These are phyloP conservation scores for Paracamarosporium sp. DNA, from an alignment of 2,329 filamentous ascomycete species.

Conservation along the genomic window DNA sequence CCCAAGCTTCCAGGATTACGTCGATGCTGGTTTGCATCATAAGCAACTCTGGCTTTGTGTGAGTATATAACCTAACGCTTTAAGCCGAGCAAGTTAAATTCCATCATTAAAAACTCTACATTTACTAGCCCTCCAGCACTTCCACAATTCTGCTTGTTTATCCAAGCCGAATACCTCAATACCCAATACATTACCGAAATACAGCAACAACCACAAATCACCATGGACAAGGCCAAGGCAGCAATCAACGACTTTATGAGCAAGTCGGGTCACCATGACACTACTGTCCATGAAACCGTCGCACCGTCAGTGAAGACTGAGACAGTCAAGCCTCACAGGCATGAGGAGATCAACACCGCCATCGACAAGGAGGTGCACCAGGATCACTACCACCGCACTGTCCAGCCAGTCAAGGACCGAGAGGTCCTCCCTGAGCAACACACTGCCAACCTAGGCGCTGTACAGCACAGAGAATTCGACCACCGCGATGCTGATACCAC, in stretches of 20 bases:
- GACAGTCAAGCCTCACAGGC: constrained; percentile 63
- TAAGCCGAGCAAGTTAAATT: not conserved
- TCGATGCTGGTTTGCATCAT: constrained; percentile 6
- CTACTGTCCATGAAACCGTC: constrained; percentile 72
- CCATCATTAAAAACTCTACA: not conserved
- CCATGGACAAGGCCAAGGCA: constrained; percentile 69
- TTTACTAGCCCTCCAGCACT: not conserved
- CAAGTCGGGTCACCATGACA: constrained; percentile 70
- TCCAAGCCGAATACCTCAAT: not conserved
- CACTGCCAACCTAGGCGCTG: constrained; percentile 61
- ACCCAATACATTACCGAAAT: constrained; percentile 1
- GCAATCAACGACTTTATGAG: constrained; percentile 66
- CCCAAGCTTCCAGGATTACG: constrained; percentile 11
- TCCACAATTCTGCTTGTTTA: not conserved
- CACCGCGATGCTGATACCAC: constrained; percentile 62
- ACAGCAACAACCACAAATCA: constrained; percentile 16
- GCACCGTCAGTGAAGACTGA: constrained; percentile 68
- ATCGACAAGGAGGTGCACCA: constrained; percentile 74
- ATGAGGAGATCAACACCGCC: constrained; percentile 68
- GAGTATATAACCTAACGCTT: not conserved
- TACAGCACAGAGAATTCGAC: constrained; percentile 67
- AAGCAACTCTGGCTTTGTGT: not conserved
- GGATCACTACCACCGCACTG: constrained; percentile 73
- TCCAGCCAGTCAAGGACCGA: constrained; percentile 68
- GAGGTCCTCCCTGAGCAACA: constrained; percentile 62